Base-by-base conservation (phyloP, 2,329 filamentous ascomycete genomes). In the Hypoxylon sp. region DNA sequence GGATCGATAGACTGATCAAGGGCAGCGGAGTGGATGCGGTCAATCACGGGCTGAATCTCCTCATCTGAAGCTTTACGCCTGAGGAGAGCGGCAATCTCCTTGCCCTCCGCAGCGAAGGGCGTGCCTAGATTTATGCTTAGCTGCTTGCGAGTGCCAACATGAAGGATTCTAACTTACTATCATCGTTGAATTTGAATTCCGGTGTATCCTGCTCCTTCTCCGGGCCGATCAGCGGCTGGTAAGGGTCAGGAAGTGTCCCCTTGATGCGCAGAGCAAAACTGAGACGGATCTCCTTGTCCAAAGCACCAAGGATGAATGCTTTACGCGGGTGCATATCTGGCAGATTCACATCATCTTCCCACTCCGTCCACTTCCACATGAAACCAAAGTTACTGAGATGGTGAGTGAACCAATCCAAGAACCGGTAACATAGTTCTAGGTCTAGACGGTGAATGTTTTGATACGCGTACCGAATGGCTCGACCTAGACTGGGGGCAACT, bases 381-480 rank as follows among this genome's bases (percentile, higher is more conserved):
- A 98, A 99, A 58, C 97, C 96, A 78, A 99, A 99, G 82, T 99
- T 99, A 82, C 94, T 98, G 72, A 99, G 83, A 82, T 99, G 96
- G 79, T 99, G 96, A 17, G 95, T 89, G 77, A 99, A 99, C 96
- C 96, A 99, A 79, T 98, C 95, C 77, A 97, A 85, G 81, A 98
- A 98, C 27, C 96, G 89, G 75, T 94, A 92, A 62, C 85, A 87
- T 47, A 99, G 83, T 80, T 98, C 94, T 52, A 98, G 84, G 76
- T 99, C 96, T 84, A 98, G 90, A 2, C 87, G 88, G 65, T 93
- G 90, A 8, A 93, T 84, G 78, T 92, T 94, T 69, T 92, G 89
- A 83, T 97, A 99, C 69, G 98, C 84, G 76, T 92, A 97, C 60
- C 96, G 89, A 74, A 99, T 99, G 8, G 95, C 96, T 80, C 96